A percentile compares a stretch with the other conserved stretches of the same genome.
phyloP scores from a whole-genome alignment of 1,284 basidiomycete genomes.

The Taiwanofungus camphoratus region DNA sequence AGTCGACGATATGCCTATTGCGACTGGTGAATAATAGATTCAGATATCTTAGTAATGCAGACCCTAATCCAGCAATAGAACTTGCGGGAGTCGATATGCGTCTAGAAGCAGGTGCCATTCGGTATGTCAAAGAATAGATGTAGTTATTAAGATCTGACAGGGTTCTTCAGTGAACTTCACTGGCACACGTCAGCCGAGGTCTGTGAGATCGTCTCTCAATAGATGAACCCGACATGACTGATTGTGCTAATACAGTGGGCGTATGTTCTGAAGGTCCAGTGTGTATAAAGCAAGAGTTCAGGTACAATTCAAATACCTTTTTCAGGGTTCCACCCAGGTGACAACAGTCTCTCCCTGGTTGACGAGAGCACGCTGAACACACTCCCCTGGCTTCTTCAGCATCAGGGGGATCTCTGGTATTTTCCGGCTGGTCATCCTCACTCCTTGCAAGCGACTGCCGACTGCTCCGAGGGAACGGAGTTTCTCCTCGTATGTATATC shows the following conservation, averaged over 20 bases:
- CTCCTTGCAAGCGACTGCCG: conserved; percentile 56
- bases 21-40: conserved; percentile 34
- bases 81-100: conserved; percentile 72
- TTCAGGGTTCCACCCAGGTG: conserved; percentile 55
- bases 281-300: neutral
- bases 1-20: conserved; percentile 56
- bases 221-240: neutral
- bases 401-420: conserved; percentile 46
- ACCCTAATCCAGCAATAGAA: conserved; percentile 24
- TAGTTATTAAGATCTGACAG: neutral
- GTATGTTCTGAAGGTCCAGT: conserved; percentile 50
- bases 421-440: conserved; percentile 55
- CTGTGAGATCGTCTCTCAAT: conserved; percentile 9
- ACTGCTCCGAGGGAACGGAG: conserved; percentile 54
- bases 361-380: conserved; percentile 44
- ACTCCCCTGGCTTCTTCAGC: conserved; percentile 13
- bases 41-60: neutral
- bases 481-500: conserved; percentile 53
- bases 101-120: conserved; percentile 56
- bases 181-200: conserved; percentile 71
- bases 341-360: conserved; percentile 54
- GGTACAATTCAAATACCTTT: neutral
- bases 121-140: conserved; percentile 32
- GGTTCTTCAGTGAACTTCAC: conserved; percentile 52
- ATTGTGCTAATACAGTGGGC: conserved; percentile 43